Conservation (phyloP, 2,329 filamentous ascomycete genomes). For the Penicillium sp. region DNA sequence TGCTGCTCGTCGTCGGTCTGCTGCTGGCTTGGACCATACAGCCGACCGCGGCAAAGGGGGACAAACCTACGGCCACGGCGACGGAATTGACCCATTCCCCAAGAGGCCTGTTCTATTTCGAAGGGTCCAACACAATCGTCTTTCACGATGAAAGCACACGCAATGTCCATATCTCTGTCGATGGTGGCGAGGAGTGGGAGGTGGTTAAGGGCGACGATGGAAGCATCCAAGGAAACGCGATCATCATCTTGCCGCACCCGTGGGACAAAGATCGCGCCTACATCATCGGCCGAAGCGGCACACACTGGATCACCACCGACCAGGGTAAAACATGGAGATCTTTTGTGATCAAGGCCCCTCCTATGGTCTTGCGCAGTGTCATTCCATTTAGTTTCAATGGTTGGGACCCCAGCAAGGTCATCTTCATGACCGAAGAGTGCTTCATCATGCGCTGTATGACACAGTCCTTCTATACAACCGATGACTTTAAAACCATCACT, state of each 20-base stretch:
- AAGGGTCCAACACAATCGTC: conserved; percentile 79
- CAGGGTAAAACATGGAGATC: conserved; percentile 76
- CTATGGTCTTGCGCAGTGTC: conserved; percentile 47
- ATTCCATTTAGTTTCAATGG: conserved; percentile 75
- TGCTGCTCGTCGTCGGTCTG: conserved; percentile 51
- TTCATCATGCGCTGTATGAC: conserved; percentile 63
- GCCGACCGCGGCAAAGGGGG: conserved; percentile 53
- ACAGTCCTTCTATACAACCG: conserved; percentile 70
- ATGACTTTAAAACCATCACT: conserved; percentile 74
- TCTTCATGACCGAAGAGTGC: conserved; percentile 77
- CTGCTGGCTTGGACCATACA: conserved; percentile 51
- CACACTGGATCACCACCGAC: conserved; percentile 82
- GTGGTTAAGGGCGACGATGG: conserved; percentile 62
- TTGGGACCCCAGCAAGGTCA: conserved; percentile 75
- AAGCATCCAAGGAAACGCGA: conserved; percentile 47
- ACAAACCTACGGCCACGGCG: conserved; percentile 64
- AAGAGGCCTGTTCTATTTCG: conserved; percentile 78
- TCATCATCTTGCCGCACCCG: conserved; percentile 71
- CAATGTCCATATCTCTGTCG: conserved; percentile 72
- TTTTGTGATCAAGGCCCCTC: conserved; percentile 64
- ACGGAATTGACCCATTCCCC: conserved; percentile 68
- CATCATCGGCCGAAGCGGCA: conserved; percentile 65
- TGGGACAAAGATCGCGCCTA: conserved; percentile 78
- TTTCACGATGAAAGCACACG: conserved; percentile 66
- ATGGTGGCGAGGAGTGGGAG: conserved; percentile 79